Evolutionary conservation across 2,329 filamentous ascomycete genomes (phyloP), one percentile per base, ranked within the genome.

Genomic region (Trichoderma sp.): DNA sequence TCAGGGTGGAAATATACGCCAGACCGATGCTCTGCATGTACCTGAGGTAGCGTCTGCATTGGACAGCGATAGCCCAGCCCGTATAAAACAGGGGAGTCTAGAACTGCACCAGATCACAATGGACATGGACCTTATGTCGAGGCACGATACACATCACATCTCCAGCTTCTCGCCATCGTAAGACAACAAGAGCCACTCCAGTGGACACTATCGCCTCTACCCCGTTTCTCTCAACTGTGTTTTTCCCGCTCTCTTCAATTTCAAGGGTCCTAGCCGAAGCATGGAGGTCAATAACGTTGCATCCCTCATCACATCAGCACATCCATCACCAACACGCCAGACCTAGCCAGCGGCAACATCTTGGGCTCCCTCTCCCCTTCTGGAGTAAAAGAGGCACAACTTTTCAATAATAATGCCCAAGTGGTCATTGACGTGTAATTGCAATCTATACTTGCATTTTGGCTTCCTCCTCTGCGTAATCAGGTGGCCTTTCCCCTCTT

Each of bases 401-500:
- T 21, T 5, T 21, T n/a, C 2, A 8, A 45, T 38, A 16, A 24
- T 11, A 4, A 31, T 16, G 31, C 33, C 33, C 33, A 64, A 33
- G 14, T 33, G 27, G 38, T 66, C 62, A 60, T 59, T 24, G 3
- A 8, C 62, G 18, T 56, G 45, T 33, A 66, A 41, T 33, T 63
- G 33, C 38, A 53, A 63, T 56, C 14, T 56, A 45, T n/a, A 66
- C 31, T 38, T 71, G 31, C 65, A 50, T 53, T 21, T 18, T 45
- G 41, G 33, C 53, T 27, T 62, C 16, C 21, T 50, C 65, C 50
- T 69, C 31, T 71, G 73, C 65, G 31, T 71, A 62, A 59, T 75
- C 65, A 56, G 24, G 72, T 33, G 35, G 6, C 65, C 18, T 35
- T 75, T 41, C 65, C 64, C 73, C 53, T 62, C 53, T 69, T 75